Evolutionary conservation across 1,139 yeast genomes (phyloP).

Genomic region (Taiozyma sp.): DNA sequence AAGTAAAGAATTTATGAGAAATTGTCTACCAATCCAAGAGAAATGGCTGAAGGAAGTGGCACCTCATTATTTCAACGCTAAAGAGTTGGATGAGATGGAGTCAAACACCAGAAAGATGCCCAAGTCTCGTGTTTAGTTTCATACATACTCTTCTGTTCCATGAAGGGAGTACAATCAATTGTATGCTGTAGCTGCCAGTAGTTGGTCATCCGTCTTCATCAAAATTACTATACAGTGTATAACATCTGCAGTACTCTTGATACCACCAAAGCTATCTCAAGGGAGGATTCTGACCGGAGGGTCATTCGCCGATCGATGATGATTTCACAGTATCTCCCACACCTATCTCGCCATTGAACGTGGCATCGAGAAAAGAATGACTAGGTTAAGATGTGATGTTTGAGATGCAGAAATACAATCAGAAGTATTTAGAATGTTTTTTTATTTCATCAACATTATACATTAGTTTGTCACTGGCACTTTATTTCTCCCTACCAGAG

Average conservation of each 20-base stretch:
- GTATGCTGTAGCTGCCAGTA: no score
- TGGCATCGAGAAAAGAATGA: no score
- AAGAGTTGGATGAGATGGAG: conserved; percentile 20
- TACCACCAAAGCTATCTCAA: no score
- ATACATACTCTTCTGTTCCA: neutral
- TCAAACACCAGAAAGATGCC: conserved; percentile 16
- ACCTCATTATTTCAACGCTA: conserved; percentile 45
- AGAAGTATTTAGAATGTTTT: neutral
- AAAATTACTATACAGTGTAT: no score
- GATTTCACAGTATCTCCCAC: no score
- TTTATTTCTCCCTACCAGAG: conserved; percentile 69
- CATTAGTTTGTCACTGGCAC: conserved; percentile 3
- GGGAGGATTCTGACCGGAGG: no score
- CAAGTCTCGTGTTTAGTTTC: conserved; percentile 2
- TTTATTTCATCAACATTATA: neutral
- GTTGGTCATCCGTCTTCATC: no score
- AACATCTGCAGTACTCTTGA: no score
- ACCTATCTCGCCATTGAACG: no score
- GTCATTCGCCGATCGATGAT: no score
- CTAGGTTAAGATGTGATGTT: no score
- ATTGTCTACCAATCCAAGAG: conserved; percentile 68
- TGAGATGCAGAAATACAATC: neutral
- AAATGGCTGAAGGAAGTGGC: conserved; percentile 60
- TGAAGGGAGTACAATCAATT: neutral
- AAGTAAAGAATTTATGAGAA: conserved; percentile 84